These are phyloP conservation scores for Trichosporon inkin DNA, from an alignment of 1,284 basidiomycete genomes.

Conservation along the genomic window DNA sequence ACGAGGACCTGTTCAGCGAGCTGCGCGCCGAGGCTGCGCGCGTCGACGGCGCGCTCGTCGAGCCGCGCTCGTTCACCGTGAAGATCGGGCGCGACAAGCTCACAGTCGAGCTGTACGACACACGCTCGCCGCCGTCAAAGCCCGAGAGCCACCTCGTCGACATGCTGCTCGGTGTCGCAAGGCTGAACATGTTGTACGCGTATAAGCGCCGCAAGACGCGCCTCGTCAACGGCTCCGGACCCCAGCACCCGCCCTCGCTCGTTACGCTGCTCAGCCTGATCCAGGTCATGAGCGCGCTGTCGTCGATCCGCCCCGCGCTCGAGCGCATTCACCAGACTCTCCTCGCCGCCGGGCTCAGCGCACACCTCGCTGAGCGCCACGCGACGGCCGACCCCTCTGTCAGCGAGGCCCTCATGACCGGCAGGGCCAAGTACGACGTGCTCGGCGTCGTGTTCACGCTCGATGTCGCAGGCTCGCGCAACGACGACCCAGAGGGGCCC, in stretches of 20 bases:
- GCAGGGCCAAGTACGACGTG: constrained; percentile 18
- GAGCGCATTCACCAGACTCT: constrained; percentile 23
- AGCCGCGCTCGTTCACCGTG: constrained; percentile 23
- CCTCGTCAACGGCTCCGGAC: constrained; percentile 12
- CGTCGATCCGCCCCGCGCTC: constrained; percentile 20
- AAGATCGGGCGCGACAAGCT: constrained; percentile 30
- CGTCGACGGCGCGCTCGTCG: constrained; percentile 24
- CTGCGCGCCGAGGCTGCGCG: constrained; percentile 29
- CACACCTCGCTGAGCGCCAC: constrained; percentile 16
- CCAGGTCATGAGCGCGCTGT: constrained; percentile 24
- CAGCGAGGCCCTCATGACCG: constrained; percentile 16
- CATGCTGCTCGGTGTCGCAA: constrained; percentile 28
- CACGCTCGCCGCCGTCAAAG: constrained; percentile 16
- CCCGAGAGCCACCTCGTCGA: constrained; percentile 29
- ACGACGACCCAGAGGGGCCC: neutral
- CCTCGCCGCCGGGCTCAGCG: constrained; percentile 19
- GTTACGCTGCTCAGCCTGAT: constrained; percentile 33
- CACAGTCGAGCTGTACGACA: constrained; percentile 39
- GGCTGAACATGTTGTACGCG: constrained; percentile 33
- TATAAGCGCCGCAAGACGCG: constrained; percentile 36
- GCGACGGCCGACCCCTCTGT: constrained; percentile 12
- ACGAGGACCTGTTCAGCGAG: constrained; percentile 47
- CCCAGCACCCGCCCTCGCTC: constrained; percentile 24
- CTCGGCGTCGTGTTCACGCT: constrained; percentile 27
- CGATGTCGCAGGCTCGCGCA: constrained; percentile 28